These are phyloP conservation scores for Ophiostoma quercus DNA, from an alignment of 2,329 filamentous ascomycete genomes.

Conservation along the genomic window DNA sequence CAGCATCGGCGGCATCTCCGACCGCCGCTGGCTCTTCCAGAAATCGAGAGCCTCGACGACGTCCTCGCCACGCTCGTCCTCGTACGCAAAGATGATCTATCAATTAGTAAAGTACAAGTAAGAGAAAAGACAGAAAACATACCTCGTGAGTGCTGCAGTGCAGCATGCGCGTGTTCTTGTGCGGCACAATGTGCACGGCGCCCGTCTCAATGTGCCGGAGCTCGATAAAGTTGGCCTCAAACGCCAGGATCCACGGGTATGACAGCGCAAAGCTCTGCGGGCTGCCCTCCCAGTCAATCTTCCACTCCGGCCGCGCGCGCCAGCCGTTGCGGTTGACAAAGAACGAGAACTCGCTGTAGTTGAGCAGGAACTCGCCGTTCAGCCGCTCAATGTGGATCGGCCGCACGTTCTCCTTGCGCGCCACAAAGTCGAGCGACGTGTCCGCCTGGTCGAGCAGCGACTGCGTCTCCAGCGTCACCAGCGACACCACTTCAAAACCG, in stretches of 20 bases:
- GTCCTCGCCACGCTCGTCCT: conserved; percentile 90
- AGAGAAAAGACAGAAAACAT: conserved; percentile 34
- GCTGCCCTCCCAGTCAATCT: conserved; percentile 93
- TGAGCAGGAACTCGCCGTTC: conserved; percentile 93
- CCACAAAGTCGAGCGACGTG: conserved; percentile 95
- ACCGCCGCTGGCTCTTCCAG: conserved; percentile 66
- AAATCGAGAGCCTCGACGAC: conserved; percentile 94
- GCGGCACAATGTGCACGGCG: conserved; percentile 90
- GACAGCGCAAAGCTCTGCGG: conserved; percentile 90
- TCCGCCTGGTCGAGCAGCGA: conserved; percentile 95
- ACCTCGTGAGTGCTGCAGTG: conserved; percentile 97
- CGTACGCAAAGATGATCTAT: conserved; percentile 94
- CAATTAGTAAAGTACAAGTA: conserved; percentile 49
- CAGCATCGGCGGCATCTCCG: conserved; percentile 22
- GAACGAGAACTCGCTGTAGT: conserved; percentile 98
- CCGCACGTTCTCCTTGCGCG: conserved; percentile 84
- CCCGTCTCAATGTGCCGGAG: conserved; percentile 92
- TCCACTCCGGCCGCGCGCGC: conserved; percentile 93
- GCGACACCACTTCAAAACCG: conserved; percentile 93
- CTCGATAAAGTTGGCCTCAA: conserved; percentile 96
- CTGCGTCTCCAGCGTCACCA: conserved; percentile 97
- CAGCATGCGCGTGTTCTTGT: conserved; percentile 94
- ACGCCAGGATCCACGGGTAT: conserved; percentile 94
- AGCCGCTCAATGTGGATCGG: conserved; percentile 97
- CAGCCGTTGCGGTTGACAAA: conserved; percentile 98